Conservation (phyloP, 2,329 filamentous ascomycete species). For the Myrmaecium sp. region DNA sequence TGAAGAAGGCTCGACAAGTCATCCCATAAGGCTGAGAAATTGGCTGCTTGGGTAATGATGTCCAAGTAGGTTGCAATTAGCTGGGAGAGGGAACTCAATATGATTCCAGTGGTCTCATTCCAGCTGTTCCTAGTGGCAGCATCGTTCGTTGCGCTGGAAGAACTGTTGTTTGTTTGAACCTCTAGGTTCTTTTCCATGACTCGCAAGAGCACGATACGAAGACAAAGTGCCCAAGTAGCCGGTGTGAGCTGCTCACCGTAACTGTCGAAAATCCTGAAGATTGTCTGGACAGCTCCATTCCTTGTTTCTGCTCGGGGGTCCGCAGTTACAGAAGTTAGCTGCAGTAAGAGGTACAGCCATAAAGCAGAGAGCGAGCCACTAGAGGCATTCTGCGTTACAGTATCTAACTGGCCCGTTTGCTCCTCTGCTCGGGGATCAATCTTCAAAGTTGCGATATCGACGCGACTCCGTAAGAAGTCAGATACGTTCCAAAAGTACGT, state of each 20-base stretch:
- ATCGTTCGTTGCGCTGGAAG: constrained; percentile 4
- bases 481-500: constrained; percentile 95
- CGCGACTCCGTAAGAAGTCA: constrained; percentile 52
- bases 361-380: constrained; percentile 51
- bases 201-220: constrained; percentile 64
- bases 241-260: constrained; percentile 67
- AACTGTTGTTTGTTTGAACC: constrained; percentile 10
- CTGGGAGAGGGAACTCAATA: constrained; percentile 22
- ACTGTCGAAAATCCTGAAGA: constrained; percentile 81
- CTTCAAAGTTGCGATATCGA: constrained; percentile 21
- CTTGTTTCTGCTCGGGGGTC: constrained; percentile 60
- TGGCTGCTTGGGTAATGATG: constrained; percentile 45
- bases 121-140: constrained; percentile 13
- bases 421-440: constrained; percentile 16
- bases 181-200: constrained; percentile 48
- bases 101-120: constrained; percentile 23
- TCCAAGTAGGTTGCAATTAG: constrained; percentile 64
- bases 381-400: constrained; percentile 38
- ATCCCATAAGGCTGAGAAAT: constrained; percentile 62
- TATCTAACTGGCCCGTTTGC: too few species aligned
- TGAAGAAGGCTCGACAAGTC: constrained; percentile 53
- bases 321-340: constrained; percentile 53
- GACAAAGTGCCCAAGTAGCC: constrained; percentile 67
- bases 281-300: constrained; percentile 78
- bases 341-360: constrained; percentile 61